These are phyloP conservation scores for Forsythia suspensa DNA, from an alignment of 257 asterid species.

Conservation along the genomic window DNA sequence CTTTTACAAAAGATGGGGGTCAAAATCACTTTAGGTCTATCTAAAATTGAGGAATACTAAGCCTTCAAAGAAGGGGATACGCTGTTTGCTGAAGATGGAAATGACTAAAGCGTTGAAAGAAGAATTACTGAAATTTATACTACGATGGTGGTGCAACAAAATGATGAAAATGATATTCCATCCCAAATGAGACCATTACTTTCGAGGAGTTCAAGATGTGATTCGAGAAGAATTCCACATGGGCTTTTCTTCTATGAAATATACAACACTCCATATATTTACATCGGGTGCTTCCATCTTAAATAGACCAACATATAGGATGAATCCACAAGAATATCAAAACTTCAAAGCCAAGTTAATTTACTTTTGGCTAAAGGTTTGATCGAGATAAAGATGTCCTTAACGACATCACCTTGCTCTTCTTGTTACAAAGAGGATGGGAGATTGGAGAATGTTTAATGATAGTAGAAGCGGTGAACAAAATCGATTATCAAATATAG, in stretches of 20 bases:
- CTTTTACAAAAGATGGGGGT: background rate
- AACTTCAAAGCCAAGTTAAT: conserved; percentile 11
- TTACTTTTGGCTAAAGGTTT: background rate
- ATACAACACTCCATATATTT: conserved; percentile 14
- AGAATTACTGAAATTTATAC: background rate
- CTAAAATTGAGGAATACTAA: background rate
- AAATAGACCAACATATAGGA: background rate
- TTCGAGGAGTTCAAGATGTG: background rate
- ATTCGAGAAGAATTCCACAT: background rate
- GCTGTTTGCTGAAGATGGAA: background rate
- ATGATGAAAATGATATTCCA: background rate
- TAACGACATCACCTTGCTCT: too few relatives aligned
- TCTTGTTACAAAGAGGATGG: background rate
- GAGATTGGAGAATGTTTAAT: background rate
- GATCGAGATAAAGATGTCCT: background rate
- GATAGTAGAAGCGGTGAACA: conserved; percentile 5
- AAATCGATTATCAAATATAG: background rate
- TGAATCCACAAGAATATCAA: background rate
- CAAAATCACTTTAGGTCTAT: conserved; percentile 2
- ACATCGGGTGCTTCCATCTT: background rate
- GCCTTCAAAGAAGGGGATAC: background rate
- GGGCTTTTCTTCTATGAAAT: background rate
- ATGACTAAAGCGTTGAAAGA: background rate
- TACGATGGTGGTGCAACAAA: conserved; percentile 8
- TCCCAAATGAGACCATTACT: background rate